Evolutionary conservation across 2,329 filamentous ascomycete genomes (phyloP).

Genomic region (Endothia cerciana): DNA sequence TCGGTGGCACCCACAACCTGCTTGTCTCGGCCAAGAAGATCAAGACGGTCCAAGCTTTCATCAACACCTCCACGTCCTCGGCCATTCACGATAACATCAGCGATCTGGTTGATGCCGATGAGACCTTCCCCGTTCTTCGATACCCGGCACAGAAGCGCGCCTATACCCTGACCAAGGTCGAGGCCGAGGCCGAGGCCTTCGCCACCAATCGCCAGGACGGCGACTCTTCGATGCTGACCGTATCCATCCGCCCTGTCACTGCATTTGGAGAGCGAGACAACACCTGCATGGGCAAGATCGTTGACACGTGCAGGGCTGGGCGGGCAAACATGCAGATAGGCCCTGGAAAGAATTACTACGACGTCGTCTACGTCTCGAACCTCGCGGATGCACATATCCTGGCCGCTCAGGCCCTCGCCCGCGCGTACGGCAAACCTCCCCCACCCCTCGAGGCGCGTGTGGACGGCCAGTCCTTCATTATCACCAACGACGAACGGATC

Average conservation of each 20-base stretch:
- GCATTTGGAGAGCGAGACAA: constrained; percentile 31
- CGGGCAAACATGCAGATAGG: constrained; percentile 34
- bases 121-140: constrained; percentile 30
- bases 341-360: constrained; percentile 37
- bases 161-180: constrained; percentile 33
- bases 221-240: constrained; percentile 29
- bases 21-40: constrained; percentile 23
- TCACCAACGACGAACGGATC: constrained; percentile 39
- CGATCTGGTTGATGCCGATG: constrained; percentile 29
- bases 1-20: constrained; percentile 31
- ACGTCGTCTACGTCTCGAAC: constrained; percentile 37
- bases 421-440: constrained; percentile 31
- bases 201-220: constrained; percentile 30
- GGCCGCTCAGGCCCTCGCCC: constrained; percentile 35
- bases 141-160: constrained; percentile 31
- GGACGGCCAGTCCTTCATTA: constrained; percentile 40
- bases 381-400: constrained; percentile 36
- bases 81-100: constrained; percentile 32
- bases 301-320: constrained; percentile 27
- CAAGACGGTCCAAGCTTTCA: constrained; percentile 30
- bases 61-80: constrained; percentile 32
- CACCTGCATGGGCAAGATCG: constrained; percentile 30
- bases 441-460: constrained; percentile 32
- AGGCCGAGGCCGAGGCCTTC: constrained; percentile 30
- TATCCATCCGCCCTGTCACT: constrained; percentile 28